These are phyloP conservation scores for Diplodia mutila DNA, from an alignment of 2,329 filamentous ascomycete species.

Conservation along the genomic window DNA sequence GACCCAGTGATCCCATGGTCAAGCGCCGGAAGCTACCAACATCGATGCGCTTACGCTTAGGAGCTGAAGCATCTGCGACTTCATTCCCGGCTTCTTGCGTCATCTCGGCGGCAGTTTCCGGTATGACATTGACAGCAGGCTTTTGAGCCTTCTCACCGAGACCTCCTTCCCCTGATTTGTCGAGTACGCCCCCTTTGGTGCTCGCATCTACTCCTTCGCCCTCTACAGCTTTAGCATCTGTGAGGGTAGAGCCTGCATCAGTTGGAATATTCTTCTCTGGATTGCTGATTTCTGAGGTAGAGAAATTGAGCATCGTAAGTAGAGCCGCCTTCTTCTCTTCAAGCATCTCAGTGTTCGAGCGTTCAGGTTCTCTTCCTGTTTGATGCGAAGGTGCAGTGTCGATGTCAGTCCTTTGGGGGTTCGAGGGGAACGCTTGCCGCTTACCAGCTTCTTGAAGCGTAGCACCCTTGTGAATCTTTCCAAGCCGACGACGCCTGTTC, in stretches of 20 bases:
- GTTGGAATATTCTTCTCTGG: neutral
- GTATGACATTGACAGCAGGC: neutral
- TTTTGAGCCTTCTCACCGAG: neutral
- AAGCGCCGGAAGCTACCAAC: slow-evolving; percentile 68
- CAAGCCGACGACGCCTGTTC: slow-evolving; percentile 9
- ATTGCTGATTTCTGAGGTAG: neutral
- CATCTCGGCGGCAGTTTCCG: neutral
- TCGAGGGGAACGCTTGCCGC: neutral
- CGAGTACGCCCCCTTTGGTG: neutral
- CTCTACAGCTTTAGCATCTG: neutral
- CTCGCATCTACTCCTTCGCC: neutral
- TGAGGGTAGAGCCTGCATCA: neutral
- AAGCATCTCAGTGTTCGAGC: neutral
- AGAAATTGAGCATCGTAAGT: neutral
- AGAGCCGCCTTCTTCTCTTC: neutral
- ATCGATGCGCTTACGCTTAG: slow-evolving; percentile 52
- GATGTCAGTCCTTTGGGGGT: neutral
- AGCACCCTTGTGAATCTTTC: neutral
- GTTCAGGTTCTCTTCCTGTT: neutral
- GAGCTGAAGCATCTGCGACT: neutral
- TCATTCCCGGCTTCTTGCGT: neutral
- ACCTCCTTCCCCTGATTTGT: neutral
- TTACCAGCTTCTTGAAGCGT: neutral
- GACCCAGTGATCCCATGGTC: slow-evolving; percentile 72
- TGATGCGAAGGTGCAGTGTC: neutral